Base-by-base conservation (phyloP, 2,329 filamentous ascomycete genomes). In the Sporothrix phasma region DNA sequence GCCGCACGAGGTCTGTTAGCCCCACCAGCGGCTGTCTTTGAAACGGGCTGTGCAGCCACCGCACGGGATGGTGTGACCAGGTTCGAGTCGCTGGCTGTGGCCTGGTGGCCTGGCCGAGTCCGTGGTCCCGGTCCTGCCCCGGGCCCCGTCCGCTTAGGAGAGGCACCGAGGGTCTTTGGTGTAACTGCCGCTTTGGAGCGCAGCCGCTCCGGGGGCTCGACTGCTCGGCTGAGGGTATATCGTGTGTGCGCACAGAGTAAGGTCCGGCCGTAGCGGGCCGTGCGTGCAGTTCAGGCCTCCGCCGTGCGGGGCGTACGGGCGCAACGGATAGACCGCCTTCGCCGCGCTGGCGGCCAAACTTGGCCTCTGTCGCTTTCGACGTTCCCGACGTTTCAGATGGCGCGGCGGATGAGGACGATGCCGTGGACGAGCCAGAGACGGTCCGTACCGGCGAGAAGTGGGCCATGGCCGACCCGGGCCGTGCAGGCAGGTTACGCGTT, bases 381-480 rank as follows among this genome's bases (percentile, higher is more conserved):
- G 37, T 8, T 17, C 22, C 39, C 13, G 47, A 31, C 6, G 53
- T 43, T 0, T 39, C 45, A 5, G 62, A 34, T 19, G 60, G 10
- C 7, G 59, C 17, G 4, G 61, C 34, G 7, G 77, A 68, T 10
- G 61, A 7, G 47, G 72, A 71, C 2, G 73, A 68, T 1, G 74
- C 71, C 17, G 53, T 74, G 6, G 78, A 76, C 5, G 75, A 67
- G 58, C 70, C 70, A 4, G 80, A 77, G 6, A 72, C 72, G 1
- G 75, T 76, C 43, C 80, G 78, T 46, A 78, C 76, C 1, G 83
- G 82, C 4, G 84, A 83, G 64, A 87, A 80, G 45, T 82, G 77
- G 13, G 85, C 80, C 85, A 87, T 86, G 62, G 85, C 84, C 39
- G 84, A 87, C 10, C 83, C 84, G 1, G 85, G 85, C 8, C 85